Conservation (phyloP, 495 filamentous ascomycete species). For the Xylaria flabelliformis region DNA sequence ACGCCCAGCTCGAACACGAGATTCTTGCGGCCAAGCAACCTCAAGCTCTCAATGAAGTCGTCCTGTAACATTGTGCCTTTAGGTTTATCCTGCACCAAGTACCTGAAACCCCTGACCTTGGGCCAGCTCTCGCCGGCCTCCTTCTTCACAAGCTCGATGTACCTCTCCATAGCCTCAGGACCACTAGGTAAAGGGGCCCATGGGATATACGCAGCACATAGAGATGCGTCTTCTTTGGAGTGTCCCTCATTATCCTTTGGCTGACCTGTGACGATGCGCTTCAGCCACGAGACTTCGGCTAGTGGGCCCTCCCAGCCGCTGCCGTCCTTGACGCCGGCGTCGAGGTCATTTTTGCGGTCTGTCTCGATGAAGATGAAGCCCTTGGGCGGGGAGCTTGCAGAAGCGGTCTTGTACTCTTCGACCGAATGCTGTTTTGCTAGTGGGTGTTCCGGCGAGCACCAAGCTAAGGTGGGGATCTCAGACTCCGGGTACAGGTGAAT, state of each 20-base stretch:
- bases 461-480: conserved; percentile 67
- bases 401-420: conserved; percentile 58
- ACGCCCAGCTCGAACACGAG: conserved; percentile 82
- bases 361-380: conserved; percentile 85
- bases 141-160: conserved; percentile 58
- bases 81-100: conserved; percentile 79
- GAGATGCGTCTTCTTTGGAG: conserved; percentile 49
- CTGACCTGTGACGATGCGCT: conserved; percentile 65
- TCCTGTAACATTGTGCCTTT: conserved; percentile 64
- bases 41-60: conserved; percentile 71
- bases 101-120: conserved; percentile 72
- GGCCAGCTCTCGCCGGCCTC: conserved; percentile 54
- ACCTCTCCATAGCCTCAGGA: conserved; percentile 53
- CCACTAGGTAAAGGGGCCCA: conserved; percentile 82
- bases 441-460: conserved; percentile 63
- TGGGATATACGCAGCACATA: conserved; percentile 72
- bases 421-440: conserved; percentile 68
- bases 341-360: conserved; percentile 70
- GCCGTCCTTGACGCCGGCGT: conserved; percentile 49
- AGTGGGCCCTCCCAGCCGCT: conserved; percentile 62
- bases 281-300: conserved; percentile 71
- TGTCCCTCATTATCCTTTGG: conserved; percentile 68
- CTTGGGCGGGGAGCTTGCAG: conserved; percentile 42
- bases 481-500: conserved; percentile 80
- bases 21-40: conserved; percentile 66